A percentile compares a stretch with the other conserved stretches of the same genome.
Evolutionary conservation across 2,329 filamentous ascomycete species (phyloP).

Genomic region (Fusarium zealandicum): DNA sequence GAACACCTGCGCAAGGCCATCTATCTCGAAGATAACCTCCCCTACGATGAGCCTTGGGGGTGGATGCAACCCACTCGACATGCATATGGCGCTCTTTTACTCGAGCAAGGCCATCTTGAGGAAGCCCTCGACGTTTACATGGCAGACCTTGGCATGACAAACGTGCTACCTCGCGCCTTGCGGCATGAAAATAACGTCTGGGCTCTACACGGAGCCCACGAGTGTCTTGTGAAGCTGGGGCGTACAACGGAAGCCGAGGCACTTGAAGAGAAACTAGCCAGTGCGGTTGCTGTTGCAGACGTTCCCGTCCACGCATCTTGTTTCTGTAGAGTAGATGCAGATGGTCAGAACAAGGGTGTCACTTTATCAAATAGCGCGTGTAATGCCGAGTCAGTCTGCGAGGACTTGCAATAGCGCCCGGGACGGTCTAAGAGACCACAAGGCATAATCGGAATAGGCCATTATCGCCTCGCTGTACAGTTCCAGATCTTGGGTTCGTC

Average conservation of each 20-base stretch:
- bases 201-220: slow-evolving; percentile 76
- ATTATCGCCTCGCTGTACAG: too few relatives aligned
- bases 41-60: slow-evolving; percentile 78
- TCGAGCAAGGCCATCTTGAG: slow-evolving; percentile 68
- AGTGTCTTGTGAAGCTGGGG: slow-evolving; percentile 66
- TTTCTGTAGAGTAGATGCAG: slow-evolving; percentile 14
- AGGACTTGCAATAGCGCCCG: too few relatives aligned
- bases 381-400: slow-evolving; percentile 6
- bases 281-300: slow-evolving; percentile 7
- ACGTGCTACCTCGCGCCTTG: slow-evolving; percentile 67
- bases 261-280: neutral
- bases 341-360: neutral
- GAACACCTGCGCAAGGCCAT: slow-evolving; percentile 64
- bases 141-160: slow-evolving; percentile 67
- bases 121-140: slow-evolving; percentile 65
- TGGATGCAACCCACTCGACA: slow-evolving; percentile 81
- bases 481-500: too few relatives aligned
- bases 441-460: too few relatives aligned
- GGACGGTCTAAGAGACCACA: too few relatives aligned
- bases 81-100: slow-evolving; percentile 71
- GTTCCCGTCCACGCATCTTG: slow-evolving; percentile 15
- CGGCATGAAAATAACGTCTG: slow-evolving; percentile 78
- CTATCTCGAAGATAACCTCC: slow-evolving; percentile 65
- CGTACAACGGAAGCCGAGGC: slow-evolving; percentile 48
- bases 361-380: slow-evolving; percentile 55